Evolutionary conservation across 1,284 basidiomycete species (phyloP).

Genomic region (Heterobasidion occidentale): DNA sequence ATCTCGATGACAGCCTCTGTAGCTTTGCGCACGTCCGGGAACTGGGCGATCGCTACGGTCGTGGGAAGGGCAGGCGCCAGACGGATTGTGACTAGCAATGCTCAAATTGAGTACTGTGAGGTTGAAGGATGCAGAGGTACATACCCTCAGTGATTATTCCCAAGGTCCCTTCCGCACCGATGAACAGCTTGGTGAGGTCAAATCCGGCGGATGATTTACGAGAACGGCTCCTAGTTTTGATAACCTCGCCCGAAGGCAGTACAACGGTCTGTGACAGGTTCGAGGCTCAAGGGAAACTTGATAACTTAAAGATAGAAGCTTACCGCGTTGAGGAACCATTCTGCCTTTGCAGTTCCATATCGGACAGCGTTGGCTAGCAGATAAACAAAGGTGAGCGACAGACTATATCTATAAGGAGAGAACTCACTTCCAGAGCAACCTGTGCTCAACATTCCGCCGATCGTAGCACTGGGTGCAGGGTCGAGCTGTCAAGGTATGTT

Average conservation of each 20-base stretch:
- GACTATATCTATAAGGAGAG: not conserved
- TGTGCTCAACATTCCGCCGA: slow-evolving; percentile 90
- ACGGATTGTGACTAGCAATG: slow-evolving; percentile 45
- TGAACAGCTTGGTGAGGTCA: slow-evolving; percentile 87
- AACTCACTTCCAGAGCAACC: slow-evolving; percentile 71
- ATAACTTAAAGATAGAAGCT: slow-evolving; percentile 6
- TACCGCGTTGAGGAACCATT: slow-evolving; percentile 68
- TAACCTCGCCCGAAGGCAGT: slow-evolving; percentile 84
- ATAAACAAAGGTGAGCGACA: not conserved
- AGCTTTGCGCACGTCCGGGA: slow-evolving; percentile 55
- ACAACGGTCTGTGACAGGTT: slow-evolving; percentile 64
- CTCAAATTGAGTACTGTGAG: no score
- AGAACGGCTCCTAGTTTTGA: slow-evolving; percentile 84
- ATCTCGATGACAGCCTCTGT: slow-evolving; percentile 73
- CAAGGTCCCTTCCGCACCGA: slow-evolving; percentile 91
- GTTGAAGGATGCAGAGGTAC: no score
- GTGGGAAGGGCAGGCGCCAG: slow-evolving; percentile 79
- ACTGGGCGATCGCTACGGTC: slow-evolving; percentile 61
- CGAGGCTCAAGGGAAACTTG: not conserved
- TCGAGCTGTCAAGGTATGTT: slow-evolving; percentile 47
- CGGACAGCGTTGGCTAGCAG: slow-evolving; percentile 52
- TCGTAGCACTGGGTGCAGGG: slow-evolving; percentile 73
- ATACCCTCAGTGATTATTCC: slow-evolving; percentile 88
- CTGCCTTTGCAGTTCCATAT: slow-evolving; percentile 46
- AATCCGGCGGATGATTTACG: slow-evolving; percentile 90